Evolutionary conservation across 2,329 filamentous ascomycete species (phyloP).

Genomic region (Sporothrix protearum): DNA sequence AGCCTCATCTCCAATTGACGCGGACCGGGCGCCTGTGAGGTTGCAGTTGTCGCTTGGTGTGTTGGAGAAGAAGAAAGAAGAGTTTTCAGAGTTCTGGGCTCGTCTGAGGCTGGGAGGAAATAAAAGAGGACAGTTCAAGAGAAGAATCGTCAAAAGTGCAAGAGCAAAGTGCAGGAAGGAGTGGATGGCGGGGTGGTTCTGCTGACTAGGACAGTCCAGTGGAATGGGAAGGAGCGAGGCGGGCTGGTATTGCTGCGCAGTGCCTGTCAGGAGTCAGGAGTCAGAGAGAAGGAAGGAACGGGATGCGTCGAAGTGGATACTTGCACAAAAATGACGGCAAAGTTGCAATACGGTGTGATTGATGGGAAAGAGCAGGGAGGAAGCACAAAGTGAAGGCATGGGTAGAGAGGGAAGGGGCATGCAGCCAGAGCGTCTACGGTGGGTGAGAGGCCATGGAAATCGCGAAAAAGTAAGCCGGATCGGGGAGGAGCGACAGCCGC

Average conservation of each 20-base stretch:
- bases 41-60: background rate
- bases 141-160: background rate
- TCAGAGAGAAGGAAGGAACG: background rate
- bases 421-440: background rate
- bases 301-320: background rate
- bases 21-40: background rate
- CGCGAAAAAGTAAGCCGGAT: background rate
- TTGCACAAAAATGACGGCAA: background rate
- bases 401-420: background rate
- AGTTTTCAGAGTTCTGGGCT: background rate
- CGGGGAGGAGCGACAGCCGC: conserved; percentile 2
- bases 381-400: background rate
- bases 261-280: background rate
- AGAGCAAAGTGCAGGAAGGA: background rate
- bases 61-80: background rate
- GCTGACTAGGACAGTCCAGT: conserved; percentile 2
- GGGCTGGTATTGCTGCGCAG: background rate
- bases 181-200: conserved; percentile 3
- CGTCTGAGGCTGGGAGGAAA: background rate
- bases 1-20: conserved; percentile 9
- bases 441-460: background rate
- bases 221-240: background rate
- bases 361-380: background rate
- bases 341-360: background rate
- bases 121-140: background rate